These are phyloP conservation scores for Leptographium wingfieldii DNA, from an alignment of 2,329 filamentous ascomycete genomes.

Conservation along the genomic window DNA sequence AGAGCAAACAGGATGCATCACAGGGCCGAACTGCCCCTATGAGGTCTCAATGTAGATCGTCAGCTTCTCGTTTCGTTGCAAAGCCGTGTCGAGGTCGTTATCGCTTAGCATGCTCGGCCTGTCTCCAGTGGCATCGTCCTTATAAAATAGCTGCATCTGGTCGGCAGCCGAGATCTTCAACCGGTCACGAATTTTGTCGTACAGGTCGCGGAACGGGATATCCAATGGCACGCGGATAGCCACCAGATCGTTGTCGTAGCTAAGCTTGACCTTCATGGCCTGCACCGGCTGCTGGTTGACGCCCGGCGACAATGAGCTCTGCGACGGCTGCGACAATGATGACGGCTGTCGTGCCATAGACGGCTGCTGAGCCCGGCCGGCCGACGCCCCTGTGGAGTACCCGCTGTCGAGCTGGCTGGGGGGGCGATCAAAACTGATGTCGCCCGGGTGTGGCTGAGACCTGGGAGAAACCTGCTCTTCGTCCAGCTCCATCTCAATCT, in stretches of 20 bases:
- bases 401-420: constrained; percentile 43
- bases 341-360: constrained; percentile 31
- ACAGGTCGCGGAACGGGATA: constrained; percentile 64
- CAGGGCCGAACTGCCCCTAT: constrained; percentile 12
- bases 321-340: constrained; percentile 38
- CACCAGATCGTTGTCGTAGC: constrained; percentile 83
- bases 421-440: not conserved
- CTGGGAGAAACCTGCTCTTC: constrained; percentile 43
- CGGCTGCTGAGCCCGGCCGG: constrained; percentile 35
- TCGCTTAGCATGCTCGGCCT: constrained; percentile 67
- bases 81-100: constrained; percentile 65
- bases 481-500: constrained; percentile 57
- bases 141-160: constrained; percentile 71
- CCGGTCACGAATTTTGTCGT: constrained; percentile 73
- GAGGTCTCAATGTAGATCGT: constrained; percentile 56
- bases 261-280: constrained; percentile 86
- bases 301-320: constrained; percentile 41
- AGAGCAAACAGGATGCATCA: not conserved
- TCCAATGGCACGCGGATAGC: constrained; percentile 79
- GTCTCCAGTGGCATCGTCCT: constrained; percentile 67
- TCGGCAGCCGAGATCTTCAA: constrained; percentile 59
- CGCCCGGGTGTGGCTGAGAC: not conserved
- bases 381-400: constrained; percentile 15
- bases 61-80: constrained; percentile 78
- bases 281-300: constrained; percentile 32